phyloP scores from a whole-genome alignment of 345 rosid species.

The Acer yangbiense region DNA sequence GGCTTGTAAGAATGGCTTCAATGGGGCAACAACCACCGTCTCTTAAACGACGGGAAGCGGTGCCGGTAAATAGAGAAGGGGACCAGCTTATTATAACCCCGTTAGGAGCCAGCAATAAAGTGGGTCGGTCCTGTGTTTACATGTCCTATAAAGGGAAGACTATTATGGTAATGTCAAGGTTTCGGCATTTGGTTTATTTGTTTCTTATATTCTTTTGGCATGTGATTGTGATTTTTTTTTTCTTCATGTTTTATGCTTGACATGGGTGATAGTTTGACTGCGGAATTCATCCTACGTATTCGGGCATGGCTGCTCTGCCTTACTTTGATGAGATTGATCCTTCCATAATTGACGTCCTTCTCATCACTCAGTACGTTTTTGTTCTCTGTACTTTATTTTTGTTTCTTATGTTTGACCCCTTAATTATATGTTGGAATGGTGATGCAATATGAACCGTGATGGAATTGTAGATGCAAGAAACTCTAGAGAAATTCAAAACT shows the following conservation, averaged over 20 bases:
- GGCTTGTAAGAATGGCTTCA: conserved; percentile 43
- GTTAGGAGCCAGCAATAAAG: conserved; percentile 92
- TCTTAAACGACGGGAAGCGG: conserved; percentile 70
- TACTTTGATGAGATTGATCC: conserved; percentile 98
- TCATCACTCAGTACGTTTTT: conserved; percentile 76
- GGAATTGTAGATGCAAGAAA: neutral
- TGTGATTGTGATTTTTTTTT: neutral
- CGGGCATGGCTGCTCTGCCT: conserved; percentile 93
- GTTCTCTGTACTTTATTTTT: neutral
- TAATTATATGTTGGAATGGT: neutral
- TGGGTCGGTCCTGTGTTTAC: conserved; percentile 89
- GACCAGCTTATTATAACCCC: conserved; percentile 82
- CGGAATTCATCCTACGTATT: conserved; percentile 89
- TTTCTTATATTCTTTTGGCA: neutral
- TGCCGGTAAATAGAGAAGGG: conserved; percentile 60
- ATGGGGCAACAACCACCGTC: conserved; percentile 38
- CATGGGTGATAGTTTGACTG: conserved; percentile 71
- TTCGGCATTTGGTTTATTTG: neutral
- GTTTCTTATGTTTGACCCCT: neutral
- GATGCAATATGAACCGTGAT: neutral
- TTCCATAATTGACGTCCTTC: conserved; percentile 79
- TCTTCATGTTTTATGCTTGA: neutral
- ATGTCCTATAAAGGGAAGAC: conserved; percentile 90
- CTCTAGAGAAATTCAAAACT: neutral
- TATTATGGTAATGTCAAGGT: conserved; percentile 44